These are phyloP conservation scores for Aurifilum marmelostoma DNA, from an alignment of 2,329 filamentous ascomycete genomes.

Conservation along the genomic window DNA sequence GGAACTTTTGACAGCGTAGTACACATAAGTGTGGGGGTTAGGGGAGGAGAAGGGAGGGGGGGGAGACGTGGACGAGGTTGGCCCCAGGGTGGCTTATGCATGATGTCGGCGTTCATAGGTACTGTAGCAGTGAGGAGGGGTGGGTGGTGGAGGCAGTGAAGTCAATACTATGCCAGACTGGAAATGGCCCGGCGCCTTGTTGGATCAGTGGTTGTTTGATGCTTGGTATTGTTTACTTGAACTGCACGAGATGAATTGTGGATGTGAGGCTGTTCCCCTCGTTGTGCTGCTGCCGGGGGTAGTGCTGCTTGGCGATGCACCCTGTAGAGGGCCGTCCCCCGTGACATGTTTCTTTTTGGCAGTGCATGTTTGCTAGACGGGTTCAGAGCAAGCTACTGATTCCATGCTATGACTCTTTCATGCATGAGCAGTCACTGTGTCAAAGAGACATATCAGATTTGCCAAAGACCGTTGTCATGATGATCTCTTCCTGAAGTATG, in stretches of 20 bases:
- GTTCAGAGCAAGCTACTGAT: not conserved
- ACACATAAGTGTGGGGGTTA: conserved; percentile 13
- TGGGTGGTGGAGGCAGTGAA: not conserved
- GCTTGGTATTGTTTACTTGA: too few species aligned
- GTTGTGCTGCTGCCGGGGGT: not conserved
- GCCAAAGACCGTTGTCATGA: not conserved
- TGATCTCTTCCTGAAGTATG: conserved; percentile 5
- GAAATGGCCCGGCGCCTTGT: not conserved
- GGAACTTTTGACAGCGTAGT: not conserved
- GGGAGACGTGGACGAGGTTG: not conserved
- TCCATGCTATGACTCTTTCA: not conserved
- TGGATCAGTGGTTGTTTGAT: not conserved
- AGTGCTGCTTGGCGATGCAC: conserved; percentile 13
- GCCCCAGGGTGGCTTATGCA: conserved; percentile 6
- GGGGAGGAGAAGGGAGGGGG: not conserved
- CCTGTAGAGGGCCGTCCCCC: not conserved
- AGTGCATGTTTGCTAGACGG: not conserved
- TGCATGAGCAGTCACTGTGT: not conserved
- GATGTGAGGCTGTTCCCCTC: not conserved
- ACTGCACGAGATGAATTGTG: not conserved
- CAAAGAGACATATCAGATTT: not conserved
- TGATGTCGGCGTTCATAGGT: conserved; percentile 1
- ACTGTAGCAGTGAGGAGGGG: not conserved
- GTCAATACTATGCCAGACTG: conserved; percentile 3
- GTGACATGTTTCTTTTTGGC: conserved; percentile 1